Conservation (phyloP, 2,329 filamentous ascomycete species). For the Stemphylium vesicarium region DNA sequence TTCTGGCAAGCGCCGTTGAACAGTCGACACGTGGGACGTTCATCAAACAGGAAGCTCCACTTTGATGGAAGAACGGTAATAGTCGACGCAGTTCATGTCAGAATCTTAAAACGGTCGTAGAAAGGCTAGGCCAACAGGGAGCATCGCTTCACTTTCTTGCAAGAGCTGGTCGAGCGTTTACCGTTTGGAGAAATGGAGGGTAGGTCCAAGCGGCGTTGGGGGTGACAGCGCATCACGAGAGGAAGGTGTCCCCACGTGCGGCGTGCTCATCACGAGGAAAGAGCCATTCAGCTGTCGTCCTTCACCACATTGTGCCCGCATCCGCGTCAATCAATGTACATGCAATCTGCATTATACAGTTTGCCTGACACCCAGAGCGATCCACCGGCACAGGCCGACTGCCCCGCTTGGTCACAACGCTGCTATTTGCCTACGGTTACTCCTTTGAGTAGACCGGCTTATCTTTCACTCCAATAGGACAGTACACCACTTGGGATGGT, state of each 20-base stretch:
- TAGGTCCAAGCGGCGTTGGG: slow-evolving; percentile 5
- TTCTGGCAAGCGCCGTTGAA: background rate
- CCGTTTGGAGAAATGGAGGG: slow-evolving; percentile 8
- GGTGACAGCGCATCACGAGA: slow-evolving; percentile 12
- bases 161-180: slow-evolving; percentile 6
- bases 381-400: slow-evolving; percentile 1
- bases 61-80: background rate
- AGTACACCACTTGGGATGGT: slow-evolving; percentile 3
- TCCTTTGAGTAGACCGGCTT: slow-evolving; percentile 5
- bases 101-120: background rate
- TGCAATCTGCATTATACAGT: background rate
- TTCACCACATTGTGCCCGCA: background rate
- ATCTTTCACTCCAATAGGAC: slow-evolving; percentile 3
- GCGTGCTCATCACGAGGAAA: background rate
- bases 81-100: slow-evolving; percentile 3
- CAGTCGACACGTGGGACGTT: background rate
- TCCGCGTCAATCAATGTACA: slow-evolving; percentile 3
- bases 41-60: slow-evolving; percentile 4
- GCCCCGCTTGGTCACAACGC: slow-evolving; percentile 5
- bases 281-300: background rate
- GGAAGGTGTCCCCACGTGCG: background rate
- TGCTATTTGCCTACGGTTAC: slow-evolving; percentile 8
- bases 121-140: background rate
- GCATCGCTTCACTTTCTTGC: slow-evolving; percentile 4
- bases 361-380: slow-evolving; percentile 3